Base-by-base conservation (phyloP, 768 basidiomycete species). In the Xanthoconium stramineum region DNA sequence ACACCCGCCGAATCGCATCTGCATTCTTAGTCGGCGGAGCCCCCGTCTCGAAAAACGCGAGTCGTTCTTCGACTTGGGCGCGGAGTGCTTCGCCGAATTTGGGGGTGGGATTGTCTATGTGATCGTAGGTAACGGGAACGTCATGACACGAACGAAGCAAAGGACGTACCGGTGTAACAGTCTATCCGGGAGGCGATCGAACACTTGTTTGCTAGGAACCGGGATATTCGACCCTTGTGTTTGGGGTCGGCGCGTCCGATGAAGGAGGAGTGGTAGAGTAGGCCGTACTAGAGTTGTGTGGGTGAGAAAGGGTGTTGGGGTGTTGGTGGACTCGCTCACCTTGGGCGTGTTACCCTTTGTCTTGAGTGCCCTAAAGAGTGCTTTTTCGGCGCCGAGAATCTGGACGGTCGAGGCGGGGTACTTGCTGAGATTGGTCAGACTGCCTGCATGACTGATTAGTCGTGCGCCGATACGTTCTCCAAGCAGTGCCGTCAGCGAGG, bases 261-360 rank as follows among this genome's bases (percentile, higher is more conserved):
- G 78, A 97, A 98, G 2, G 94, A 81, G 19, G 94, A 95, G 75
- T 98, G 94, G 73, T 95, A 98, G 62, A 98, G 81, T n/a, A 98
- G 82, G 67, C 96, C 96, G 67, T 98, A 98, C 91, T 98, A 69
- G 20, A 15, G 38, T 53, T n/a, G 50, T 2, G 56, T 45, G 19
- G 53, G 38, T 37, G 40, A 37, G 47, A 19, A 36, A 29, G 0
- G 8, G 8, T 17, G 4, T 3, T 6, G 5, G 9, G 15, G 29
- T 14, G 7, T 15, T 6, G 20, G 3, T 2, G 20, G 3, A 2
- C 38, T 5, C 1, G 47, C 51, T 39, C 40, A 92, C 93, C 79
- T 97, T 97, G 40, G 96, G 95, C 0, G 96, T 99, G 72, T 98
- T 98, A 15, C 96, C 96, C 75, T 98, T 98, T 33, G 96, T 98